Evolutionary conservation across 257 asterid species (phyloP).

Genomic region (Solanum dulcamara): DNA sequence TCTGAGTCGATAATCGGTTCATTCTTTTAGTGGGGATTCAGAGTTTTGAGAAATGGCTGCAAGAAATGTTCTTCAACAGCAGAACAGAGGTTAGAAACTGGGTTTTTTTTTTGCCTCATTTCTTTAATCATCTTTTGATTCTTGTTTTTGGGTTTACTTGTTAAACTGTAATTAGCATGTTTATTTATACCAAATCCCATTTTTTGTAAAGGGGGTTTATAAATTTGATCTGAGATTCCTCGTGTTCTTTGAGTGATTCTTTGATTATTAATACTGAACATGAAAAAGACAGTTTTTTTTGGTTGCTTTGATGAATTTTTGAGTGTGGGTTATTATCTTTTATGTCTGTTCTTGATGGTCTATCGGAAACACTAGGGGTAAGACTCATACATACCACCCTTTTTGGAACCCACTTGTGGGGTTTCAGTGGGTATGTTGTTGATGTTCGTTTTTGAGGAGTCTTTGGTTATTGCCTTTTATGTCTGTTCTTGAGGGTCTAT

Average conservation of each 20-base stretch:
- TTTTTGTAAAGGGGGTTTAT: background rate
- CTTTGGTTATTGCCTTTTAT: background rate
- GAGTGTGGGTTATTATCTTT: background rate
- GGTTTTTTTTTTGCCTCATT: background rate
- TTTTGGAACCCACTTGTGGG: no score
- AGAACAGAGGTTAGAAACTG: conserved; percentile 36
- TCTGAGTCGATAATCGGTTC: background rate
- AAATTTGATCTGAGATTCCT: background rate
- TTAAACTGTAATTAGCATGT: background rate
- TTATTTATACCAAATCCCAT: background rate
- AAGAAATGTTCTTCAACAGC: conserved; percentile 43
- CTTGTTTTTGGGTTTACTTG: background rate
- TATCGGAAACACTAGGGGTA: background rate
- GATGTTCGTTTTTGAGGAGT: no score
- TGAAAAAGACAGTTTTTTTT: background rate
- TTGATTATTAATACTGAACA: background rate
- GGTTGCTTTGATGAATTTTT: background rate
- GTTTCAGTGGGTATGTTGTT: background rate
- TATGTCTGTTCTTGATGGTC: background rate
- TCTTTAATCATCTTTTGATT: background rate
- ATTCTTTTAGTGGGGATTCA: background rate
- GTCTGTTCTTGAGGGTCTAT: background rate
- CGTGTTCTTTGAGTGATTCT: background rate
- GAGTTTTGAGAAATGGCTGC: conserved; percentile 38
- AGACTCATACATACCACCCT: background rate